Evolutionary conservation across 176 grass and related monocot genomes (phyloP).

Genomic region (Oryza coarctata): DNA sequence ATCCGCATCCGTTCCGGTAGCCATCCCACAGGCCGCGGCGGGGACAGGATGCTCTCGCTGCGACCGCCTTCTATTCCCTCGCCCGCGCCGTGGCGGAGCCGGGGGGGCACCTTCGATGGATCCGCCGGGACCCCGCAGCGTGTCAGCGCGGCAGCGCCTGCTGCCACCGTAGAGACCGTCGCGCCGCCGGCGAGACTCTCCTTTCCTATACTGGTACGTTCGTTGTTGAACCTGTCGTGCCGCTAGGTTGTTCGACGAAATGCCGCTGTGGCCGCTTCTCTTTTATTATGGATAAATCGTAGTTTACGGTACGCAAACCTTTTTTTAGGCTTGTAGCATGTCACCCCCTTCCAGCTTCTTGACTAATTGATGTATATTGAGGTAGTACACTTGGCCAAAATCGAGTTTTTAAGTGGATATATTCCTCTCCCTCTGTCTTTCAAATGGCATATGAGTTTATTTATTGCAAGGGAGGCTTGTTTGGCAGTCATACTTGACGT

Average conservation of each 20-base stretch:
- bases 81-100: neutral
- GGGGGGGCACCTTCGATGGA: neutral
- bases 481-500: neutral
- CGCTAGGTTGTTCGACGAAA: constrained; percentile 3
- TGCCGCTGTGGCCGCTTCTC: neutral
- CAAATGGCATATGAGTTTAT: neutral
- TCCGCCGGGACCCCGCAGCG: neutral
- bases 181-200: constrained; percentile 7
- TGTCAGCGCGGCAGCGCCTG: neutral
- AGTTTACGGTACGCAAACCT: neutral
- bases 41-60: constrained; percentile 15
- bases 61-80: neutral
- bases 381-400: neutral
- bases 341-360: neutral
- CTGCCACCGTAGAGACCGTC: neutral
- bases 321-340: neutral
- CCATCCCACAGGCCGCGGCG: neutral
- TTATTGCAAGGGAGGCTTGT: neutral
- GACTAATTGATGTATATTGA: neutral
- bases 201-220: constrained; percentile 25
- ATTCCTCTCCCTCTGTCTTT: neutral
- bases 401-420: neutral
- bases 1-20: neutral
- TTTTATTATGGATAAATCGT: neutral
- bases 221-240: neutral